Evolutionary conservation across 164 flowering plant genomes (phyloP).

Genomic region (Sextonia rubra): DNA sequence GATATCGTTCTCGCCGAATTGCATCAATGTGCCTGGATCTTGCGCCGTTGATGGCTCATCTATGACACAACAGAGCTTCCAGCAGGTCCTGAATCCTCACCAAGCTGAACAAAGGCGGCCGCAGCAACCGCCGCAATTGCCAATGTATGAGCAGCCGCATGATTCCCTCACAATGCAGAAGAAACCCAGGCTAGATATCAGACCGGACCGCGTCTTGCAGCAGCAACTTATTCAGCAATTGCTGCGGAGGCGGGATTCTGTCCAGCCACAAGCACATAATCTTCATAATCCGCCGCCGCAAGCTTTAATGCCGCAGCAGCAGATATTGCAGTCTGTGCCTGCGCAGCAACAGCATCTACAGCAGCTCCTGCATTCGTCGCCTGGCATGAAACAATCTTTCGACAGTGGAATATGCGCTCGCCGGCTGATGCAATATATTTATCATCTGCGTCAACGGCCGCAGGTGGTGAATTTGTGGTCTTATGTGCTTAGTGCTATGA

Average conservation of each 20-base stretch:
- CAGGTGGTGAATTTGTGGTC: conserved; percentile 58
- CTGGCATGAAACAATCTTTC: conserved; percentile 57
- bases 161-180: conserved; percentile 62
- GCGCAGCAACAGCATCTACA: conserved; percentile 61
- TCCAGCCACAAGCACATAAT: conserved; percentile 62
- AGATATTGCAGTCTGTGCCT: conserved; percentile 71
- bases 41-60: conserved; percentile 60
- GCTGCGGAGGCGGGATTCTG: conserved; percentile 68
- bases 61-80: conserved; percentile 60
- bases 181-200: conserved; percentile 77
- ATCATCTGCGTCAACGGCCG: conserved; percentile 87
- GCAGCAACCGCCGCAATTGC: conserved; percentile 17
- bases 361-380: conserved; percentile 49
- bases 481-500: not conserved
- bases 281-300: conserved; percentile 85
- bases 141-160: conserved; percentile 60
- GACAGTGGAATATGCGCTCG: conserved; percentile 91
- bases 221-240: conserved; percentile 80
- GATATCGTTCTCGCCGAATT: conserved; percentile 83
- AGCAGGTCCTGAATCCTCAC: conserved; percentile 18
- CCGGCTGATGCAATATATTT: conserved; percentile 87
- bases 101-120: conserved; percentile 37
- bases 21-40: conserved; percentile 73
- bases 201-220: conserved; percentile 72
- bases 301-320: conserved; percentile 69